Evolutionary conservation across 2,329 filamentous ascomycete species (phyloP).

Genomic region (Cercospora sojina): DNA sequence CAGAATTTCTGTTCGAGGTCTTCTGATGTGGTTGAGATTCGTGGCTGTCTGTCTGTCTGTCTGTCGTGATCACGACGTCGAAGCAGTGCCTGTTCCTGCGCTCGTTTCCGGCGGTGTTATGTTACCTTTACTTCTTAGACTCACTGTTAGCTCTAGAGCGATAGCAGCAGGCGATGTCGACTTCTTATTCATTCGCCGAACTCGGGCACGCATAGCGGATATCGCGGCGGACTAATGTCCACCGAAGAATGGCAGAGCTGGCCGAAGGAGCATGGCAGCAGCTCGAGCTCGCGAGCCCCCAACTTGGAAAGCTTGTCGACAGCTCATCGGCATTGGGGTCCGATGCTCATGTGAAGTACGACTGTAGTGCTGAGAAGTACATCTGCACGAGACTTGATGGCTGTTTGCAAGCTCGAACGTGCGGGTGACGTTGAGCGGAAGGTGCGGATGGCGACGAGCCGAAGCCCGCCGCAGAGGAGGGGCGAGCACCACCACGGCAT

Average conservation of each 20-base stretch:
- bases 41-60: not conserved
- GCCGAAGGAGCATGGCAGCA: not conserved
- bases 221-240: conserved; percentile 7
- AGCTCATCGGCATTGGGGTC: conserved; percentile 4
- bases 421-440: not conserved
- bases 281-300: not conserved
- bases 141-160: not conserved
- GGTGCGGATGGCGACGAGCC: not conserved
- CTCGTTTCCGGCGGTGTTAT: not conserved
- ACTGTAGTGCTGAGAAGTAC: not conserved
- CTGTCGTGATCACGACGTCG: not conserved
- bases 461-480: not conserved
- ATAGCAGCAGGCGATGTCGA: not conserved
- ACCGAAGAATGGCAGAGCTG: not conserved
- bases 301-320: conserved; percentile 6
- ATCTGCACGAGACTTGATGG: not conserved
- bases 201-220: conserved; percentile 10
- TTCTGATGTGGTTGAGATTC: not conserved
- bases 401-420: not conserved
- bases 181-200: conserved; percentile 9
- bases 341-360: not conserved
- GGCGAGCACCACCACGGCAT: not conserved
- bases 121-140: not conserved
- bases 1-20: not conserved
- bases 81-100: not conserved